Percentiles rank a stretch among this genome's conserved stretches.
Evolutionary conservation across 495 filamentous ascomycete species (phyloP).

Genomic region (Penicillium angulare): DNA sequence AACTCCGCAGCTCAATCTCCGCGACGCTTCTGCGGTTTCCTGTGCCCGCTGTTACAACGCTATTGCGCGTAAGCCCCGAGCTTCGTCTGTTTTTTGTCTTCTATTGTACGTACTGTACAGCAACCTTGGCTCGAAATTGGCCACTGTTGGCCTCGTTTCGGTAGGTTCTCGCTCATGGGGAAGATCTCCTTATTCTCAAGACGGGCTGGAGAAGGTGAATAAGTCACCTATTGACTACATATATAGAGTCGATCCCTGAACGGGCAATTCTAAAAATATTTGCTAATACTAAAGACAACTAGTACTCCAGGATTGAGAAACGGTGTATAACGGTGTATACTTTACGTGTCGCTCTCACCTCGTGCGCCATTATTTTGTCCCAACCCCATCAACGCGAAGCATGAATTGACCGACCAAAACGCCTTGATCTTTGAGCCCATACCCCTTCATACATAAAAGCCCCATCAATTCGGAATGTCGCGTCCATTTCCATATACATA

Average conservation of each 20-base stretch:
- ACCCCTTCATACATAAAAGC: neutral
- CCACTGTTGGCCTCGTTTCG: neutral
- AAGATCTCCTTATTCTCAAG: conserved; percentile 3
- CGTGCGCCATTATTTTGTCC: neutral
- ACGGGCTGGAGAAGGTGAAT: neutral
- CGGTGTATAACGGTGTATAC: too few relatives aligned
- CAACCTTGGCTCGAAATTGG: neutral
- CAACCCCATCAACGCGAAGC: conserved; percentile 10
- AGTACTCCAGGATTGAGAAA: too few relatives aligned
- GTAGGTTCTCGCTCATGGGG: conserved; percentile 5
- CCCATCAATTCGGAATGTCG: conserved; percentile 52
- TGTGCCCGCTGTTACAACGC: conserved; percentile 9
- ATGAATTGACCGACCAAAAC: conserved; percentile 17
- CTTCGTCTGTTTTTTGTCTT: neutral
- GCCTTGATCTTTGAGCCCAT: neutral
- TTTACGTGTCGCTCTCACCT: too few relatives aligned
- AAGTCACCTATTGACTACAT: too few relatives aligned
- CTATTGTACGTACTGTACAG: neutral
- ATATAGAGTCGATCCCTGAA: too few relatives aligned
- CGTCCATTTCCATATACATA: conserved; percentile 82
- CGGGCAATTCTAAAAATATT: too few relatives aligned
- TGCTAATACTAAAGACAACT: too few relatives aligned
- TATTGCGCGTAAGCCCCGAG: neutral
- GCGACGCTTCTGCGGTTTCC: conserved; percentile 11
- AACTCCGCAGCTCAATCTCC: conserved; percentile 29